Percentiles rank a stretch among this genome's conserved stretches.
Evolutionary conservation across 2,329 filamentous ascomycete species (phyloP).

Genomic region (Cordyceps militaris): DNA sequence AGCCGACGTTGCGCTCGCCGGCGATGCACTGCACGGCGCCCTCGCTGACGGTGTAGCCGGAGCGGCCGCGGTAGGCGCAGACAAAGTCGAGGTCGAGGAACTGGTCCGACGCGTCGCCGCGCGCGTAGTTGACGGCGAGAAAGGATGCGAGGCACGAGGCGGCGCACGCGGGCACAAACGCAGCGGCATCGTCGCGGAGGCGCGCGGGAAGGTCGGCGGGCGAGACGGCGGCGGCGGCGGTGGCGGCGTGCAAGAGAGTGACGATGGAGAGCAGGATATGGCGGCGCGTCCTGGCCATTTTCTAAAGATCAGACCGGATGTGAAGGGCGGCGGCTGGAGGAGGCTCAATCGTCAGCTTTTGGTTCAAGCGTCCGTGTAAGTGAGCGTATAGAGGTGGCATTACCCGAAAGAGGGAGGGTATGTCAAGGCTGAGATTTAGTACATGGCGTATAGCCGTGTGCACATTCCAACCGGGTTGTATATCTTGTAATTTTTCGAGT

Average conservation of each 20-base stretch:
- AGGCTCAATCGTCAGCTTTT: neutral
- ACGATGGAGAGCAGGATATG: neutral
- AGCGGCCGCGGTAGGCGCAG: conserved; percentile 51
- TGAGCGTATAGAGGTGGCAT: too few species aligned
- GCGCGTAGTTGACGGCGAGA: conserved; percentile 49
- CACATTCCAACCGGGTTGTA: too few species aligned
- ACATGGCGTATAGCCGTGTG: too few species aligned
- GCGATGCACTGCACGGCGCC: conserved; percentile 61
- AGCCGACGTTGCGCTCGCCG: conserved; percentile 41
- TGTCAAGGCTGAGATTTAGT: too few species aligned
- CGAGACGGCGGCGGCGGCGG: neutral
- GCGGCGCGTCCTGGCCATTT: conserved; percentile 28
- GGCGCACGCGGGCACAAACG: conserved; percentile 52
- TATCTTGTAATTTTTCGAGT: too few species aligned
- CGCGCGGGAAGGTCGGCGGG: conserved; percentile 16
- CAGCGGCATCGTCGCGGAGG: conserved; percentile 32
- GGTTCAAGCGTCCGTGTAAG: neutral
- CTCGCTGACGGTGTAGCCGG: conserved; percentile 65
- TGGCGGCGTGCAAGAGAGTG: conserved; percentile 12
- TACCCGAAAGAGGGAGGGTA: too few species aligned
- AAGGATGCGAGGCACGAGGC: conserved; percentile 56
- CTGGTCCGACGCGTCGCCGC: conserved; percentile 38
- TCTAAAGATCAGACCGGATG: conserved; percentile 22
- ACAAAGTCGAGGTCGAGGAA: conserved; percentile 53
- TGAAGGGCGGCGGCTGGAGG: conserved; percentile 24